These are phyloP conservation scores for Peltaster fructicola DNA, from an alignment of 2,329 filamentous ascomycete genomes.

Conservation along the genomic window DNA sequence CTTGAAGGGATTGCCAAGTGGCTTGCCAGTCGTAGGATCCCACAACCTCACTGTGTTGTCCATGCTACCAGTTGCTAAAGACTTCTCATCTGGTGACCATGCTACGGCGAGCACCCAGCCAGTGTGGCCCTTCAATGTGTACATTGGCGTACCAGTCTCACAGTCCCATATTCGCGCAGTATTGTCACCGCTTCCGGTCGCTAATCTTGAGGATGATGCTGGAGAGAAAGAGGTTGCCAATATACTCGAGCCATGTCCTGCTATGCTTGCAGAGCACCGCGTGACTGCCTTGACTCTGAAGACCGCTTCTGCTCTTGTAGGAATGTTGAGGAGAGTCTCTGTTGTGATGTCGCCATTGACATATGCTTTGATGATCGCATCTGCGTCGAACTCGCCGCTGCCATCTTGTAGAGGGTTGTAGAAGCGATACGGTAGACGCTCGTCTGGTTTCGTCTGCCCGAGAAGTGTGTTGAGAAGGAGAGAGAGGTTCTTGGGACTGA, in stretches of 20 bases:
- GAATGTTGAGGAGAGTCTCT: conserved; percentile 44
- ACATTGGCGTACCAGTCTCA: conserved; percentile 74
- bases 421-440: conserved; percentile 49
- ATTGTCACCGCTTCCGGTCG: conserved; percentile 78
- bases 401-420: conserved; percentile 32
- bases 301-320: conserved; percentile 68
- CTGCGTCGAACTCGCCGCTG: conserved; percentile 24
- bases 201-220: conserved; percentile 54
- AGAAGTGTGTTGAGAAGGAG: conserved; percentile 71
- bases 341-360: conserved; percentile 31
- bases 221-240: conserved; percentile 76
- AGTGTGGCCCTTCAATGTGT: conserved; percentile 72
- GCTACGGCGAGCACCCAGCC: conserved; percentile 79
- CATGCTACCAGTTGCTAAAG: conserved; percentile 79
- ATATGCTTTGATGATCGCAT: conserved; percentile 24
- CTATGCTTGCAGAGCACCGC: conserved; percentile 71
- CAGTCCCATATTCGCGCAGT: conserved; percentile 91
- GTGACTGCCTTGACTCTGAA: conserved; percentile 88
- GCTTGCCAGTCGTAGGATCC: conserved; percentile 66
- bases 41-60: conserved; percentile 83
- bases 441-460: conserved; percentile 40
- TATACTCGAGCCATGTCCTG: conserved; percentile 83
- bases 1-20: conserved; percentile 53
- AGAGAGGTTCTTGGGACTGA: conserved; percentile 76
- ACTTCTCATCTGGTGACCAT: conserved; percentile 68